These are phyloP conservation scores for Dryas alaskensis DNA, from an alignment of 306 rosid species.

Conservation along the genomic window DNA sequence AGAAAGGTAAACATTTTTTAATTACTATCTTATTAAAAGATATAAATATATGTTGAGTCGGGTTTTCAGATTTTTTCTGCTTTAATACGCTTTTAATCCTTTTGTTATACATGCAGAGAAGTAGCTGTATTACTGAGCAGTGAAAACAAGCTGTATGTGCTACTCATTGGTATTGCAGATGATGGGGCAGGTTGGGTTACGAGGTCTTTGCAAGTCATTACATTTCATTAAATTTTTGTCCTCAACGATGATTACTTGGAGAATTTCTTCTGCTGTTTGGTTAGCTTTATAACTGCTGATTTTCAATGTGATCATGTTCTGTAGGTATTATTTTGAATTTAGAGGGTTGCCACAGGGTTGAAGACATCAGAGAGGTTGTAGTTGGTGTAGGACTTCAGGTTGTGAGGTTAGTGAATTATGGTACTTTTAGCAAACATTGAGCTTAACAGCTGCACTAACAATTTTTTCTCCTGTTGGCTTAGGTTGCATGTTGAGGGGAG, in stretches of 20 bases:
- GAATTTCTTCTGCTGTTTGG: constrained; percentile 9
- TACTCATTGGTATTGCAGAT: constrained; percentile 46
- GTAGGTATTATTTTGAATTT: constrained; percentile 50
- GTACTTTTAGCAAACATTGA: constrained; percentile 19
- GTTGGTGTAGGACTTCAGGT: constrained; percentile 88
- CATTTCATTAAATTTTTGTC: constrained; percentile 7
- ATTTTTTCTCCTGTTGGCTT: constrained; percentile 23
- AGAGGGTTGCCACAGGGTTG: constrained; percentile 57
- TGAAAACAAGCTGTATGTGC: constrained; percentile 69
- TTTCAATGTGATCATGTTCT: constrained; percentile 8
- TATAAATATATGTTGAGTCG: neutral
- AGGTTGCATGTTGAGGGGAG: constrained; percentile 61
- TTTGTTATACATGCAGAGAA: constrained; percentile 48
- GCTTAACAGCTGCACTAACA: constrained; percentile 14
- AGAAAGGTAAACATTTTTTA: constrained; percentile 51
- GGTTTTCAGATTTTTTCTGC: neutral
- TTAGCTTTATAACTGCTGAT: constrained; percentile 13
- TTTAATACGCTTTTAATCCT: constrained; percentile 12
- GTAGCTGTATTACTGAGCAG: constrained; percentile 81
- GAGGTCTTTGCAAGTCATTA: constrained; percentile 20
- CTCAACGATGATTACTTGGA: constrained; percentile 1
- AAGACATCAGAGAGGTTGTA: constrained; percentile 68
- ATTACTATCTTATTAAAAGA: too few relatives aligned
- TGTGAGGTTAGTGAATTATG: constrained; percentile 64
- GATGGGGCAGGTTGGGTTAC: constrained; percentile 66